Base-by-base conservation (phyloP, 2,329 filamentous ascomycete genomes). In the Neonectria faginata region DNA sequence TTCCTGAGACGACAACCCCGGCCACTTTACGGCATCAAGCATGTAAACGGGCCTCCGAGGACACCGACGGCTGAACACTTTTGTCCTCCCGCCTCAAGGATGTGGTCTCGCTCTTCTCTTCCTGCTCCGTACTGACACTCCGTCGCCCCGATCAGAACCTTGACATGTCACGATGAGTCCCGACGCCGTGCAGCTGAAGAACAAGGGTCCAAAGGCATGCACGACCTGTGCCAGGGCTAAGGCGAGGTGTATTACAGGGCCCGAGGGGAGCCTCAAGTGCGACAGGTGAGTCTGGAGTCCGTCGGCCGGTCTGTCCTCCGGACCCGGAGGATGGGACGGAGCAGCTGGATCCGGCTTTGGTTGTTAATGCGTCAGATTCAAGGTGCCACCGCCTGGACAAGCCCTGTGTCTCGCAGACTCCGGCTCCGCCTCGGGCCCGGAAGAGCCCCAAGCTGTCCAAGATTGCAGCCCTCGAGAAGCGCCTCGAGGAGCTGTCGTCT, bases 141-240 rank as follows among this genome's bases (percentile, higher is more conserved):
- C 39, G 62, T 52, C 36, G 5, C 48, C 39, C 51, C 29, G 62
- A 60, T 60, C 25, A 60, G 68, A 39, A 29, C 57, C 47, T 64
- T 61, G 66, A 51, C 55, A 65, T 70, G 65, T 61, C 66, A 68
- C 60, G 47, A 74, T 74, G 72, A 71, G 61, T 53, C 61, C 64
- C 48, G 60, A 52, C 29, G 33, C 47, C 39, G 55, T 60, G 56
- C 70, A 78, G 60, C 59, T 69, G 14, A 71, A 72, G 50, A 76
- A 75, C 68, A 83, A 81, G 65, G 83, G 83, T 12, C 83, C 84
- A 3, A 81, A 82, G 67, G 84, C 84, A 47, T 86, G 84, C 69
- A 78, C 77, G 1, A 84, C 83, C 2, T 86, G 84, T 69, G 84
- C 84, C 63, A 84, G 81, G 68, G 84, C 84, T n/a, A 86, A 86